phyloP scores from a whole-genome alignment of 2,329 filamentous ascomycete genomes.

The Aspergillus neotritici region DNA sequence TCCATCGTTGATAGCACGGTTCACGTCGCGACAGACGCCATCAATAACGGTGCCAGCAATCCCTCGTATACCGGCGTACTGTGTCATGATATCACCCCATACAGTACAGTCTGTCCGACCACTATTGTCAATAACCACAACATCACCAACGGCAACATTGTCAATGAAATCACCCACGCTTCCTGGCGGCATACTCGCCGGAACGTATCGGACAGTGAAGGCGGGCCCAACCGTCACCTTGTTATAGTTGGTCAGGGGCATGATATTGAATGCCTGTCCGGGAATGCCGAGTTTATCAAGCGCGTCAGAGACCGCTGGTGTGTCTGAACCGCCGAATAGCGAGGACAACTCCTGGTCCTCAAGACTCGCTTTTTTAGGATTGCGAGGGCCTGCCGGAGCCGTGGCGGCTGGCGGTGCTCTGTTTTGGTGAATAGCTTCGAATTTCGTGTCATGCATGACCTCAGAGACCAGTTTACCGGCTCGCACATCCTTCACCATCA shows the following conservation, averaged over 20 bases:
- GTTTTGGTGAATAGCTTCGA: conserved; percentile 11
- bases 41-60: conserved; percentile 32
- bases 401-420: too few species aligned
- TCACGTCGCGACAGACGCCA: conserved; percentile 30
- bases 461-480: conserved; percentile 13
- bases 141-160: conserved; percentile 25
- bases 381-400: background rate
- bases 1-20: conserved; percentile 22
- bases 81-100: conserved; percentile 35
- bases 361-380: conserved; percentile 6
- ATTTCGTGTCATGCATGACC: conserved; percentile 18
- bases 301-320: conserved; percentile 17
- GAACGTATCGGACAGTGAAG: conserved; percentile 29
- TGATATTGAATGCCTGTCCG: conserved; percentile 15
- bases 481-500: conserved; percentile 17
- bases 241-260: conserved; percentile 21
- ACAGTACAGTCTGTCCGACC: conserved; percentile 33
- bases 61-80: conserved; percentile 27
- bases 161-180: conserved; percentile 32
- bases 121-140: conserved; percentile 31
- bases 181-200: conserved; percentile 15
- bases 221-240: conserved; percentile 29
- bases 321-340: conserved; percentile 15
- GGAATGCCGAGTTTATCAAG: conserved; percentile 18
- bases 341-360: conserved; percentile 15